Conservation (phyloP, 108 stramenopile genomes). For the Poteriospumella lacustris region DNA sequence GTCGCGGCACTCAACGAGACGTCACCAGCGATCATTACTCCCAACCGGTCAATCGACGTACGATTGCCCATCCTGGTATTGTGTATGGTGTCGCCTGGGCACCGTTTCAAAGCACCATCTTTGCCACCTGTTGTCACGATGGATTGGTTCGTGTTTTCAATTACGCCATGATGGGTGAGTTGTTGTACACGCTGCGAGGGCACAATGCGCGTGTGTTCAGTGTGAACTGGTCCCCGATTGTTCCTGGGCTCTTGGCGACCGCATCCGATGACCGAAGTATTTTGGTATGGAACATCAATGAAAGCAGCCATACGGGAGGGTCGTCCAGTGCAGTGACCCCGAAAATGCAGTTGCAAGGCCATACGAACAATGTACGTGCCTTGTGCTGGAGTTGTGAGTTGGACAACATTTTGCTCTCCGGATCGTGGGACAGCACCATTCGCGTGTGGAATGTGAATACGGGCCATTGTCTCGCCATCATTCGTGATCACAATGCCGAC, state of each 20-base stretch:
- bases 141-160: conserved; percentile 21
- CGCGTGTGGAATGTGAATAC: conserved; percentile 19
- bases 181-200: not conserved
- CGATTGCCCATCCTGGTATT: not conserved
- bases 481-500: conserved; percentile 17
- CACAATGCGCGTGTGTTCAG: conserved; percentile 18
- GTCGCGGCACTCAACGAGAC: not conserved
- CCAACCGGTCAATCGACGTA: not conserved
- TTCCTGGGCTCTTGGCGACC: not conserved
- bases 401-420: not conserved
- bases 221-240: not conserved
- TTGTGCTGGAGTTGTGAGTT: conserved; percentile 22
- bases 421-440: conserved; percentile 26
- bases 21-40: not conserved
- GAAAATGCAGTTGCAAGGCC: not conserved
- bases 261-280: conserved; percentile 20
- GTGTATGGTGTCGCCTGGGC: conserved; percentile 22
- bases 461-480: not conserved
- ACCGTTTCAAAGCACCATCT: not conserved
- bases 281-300: conserved; percentile 6
- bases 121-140: conserved; percentile 23
- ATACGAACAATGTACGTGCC: conserved; percentile 15
- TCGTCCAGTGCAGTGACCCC: too few species aligned
- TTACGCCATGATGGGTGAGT: not conserved
- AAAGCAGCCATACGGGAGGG: not conserved